Base-by-base conservation (phyloP, 345 rosid species). In the Camelina neglecta region DNA sequence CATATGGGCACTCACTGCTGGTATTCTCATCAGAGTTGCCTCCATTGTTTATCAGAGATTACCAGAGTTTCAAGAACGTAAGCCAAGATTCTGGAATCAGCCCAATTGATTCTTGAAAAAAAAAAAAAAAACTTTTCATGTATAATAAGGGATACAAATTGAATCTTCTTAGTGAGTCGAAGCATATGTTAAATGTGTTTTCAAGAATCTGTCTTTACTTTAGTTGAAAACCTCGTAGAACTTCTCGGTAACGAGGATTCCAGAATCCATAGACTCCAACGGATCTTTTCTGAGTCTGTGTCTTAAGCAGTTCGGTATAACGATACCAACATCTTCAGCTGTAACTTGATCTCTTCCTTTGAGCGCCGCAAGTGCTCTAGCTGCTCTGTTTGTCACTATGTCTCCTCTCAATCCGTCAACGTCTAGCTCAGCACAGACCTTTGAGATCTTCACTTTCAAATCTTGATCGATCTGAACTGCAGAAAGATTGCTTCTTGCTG, bases 221-320 rank as follows among this genome's bases (percentile, higher is more conserved):
- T 87, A 93, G 67, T 82, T 81, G 59, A 91, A 93, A 73, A 93
- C 86, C 58, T 93, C 96, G 12, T 93, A 88, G 75, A 89, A 91
- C 74, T 93, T 93, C 86, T 93, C 97, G 10, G 83, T 79, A 38
- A 93, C 85, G 5, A 93, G 91, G 58, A 93, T 81, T 67, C 98
- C 96, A 0, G 97, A 93, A 84, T 93, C 97, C 45, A 93, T 91
- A 3, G 97, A 91, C 75, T 93, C 97, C 84, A 93, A 69, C 0
- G 98, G 98, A 82, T 93, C 98, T 83, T 93, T 93, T 55, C 98
- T 81, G 26, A 91, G 96, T 6, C 97, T 89, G 79, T 93, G 98
- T 84, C 98, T 87, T 67, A 93, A 84, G 58, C 97, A 91, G 57
- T 91, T 93, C 10, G 97, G 97, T 60, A 91, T 93, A 72, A 93